Evolutionary conservation across 257 asterid species (phyloP), one percentile per base, ranked within the genome.

Genomic region (Lavandula angustifolia): DNA sequence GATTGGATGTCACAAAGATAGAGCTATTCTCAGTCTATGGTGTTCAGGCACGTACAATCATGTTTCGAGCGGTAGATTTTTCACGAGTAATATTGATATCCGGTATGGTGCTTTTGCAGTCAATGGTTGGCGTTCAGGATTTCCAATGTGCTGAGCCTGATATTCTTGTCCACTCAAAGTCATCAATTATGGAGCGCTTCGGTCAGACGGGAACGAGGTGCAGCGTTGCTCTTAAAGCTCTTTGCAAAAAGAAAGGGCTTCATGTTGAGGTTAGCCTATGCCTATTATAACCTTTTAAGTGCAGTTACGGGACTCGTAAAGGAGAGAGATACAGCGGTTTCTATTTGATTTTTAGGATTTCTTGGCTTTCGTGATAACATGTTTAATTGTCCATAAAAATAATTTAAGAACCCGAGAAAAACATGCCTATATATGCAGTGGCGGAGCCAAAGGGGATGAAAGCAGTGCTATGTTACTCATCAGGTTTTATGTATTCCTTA

Each of bases 121-220:
- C 86, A 31, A 79, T 70, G 49, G 81, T 88, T 46, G 71, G 80
- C 37, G 69, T 86, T 48, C 82, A 79, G 60, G 95, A 88, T 70
- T 88, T 85, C 80, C 86, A 82, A 54, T 85, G 80, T 75, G 95
- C 95, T 2, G 89, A 84, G 62, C 95, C 96, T 9, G 96, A 88
- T 71, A 76, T 78, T 77, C 96, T 88, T 43, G 88, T 76, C 64
- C 85, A 84, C 71, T 85, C 89, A 42, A 57, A n/a, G 27, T 85
- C 86, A 62, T 75, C 82, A 62, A 83, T 86, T 59, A 48, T 85
- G 32, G 79, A 81, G 72, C 81, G 79, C 50, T 79, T 79, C 67
- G 60, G 62, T 62, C 75, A 77, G 73, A 76, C 53, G 18, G 88
- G 81, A 62, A 57, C 73, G 4, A 77, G 69, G 73, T 78, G 73